Conservation (phyloP, 1,284 basidiomycete genomes). For the Apiotrichum brassicae region DNA sequence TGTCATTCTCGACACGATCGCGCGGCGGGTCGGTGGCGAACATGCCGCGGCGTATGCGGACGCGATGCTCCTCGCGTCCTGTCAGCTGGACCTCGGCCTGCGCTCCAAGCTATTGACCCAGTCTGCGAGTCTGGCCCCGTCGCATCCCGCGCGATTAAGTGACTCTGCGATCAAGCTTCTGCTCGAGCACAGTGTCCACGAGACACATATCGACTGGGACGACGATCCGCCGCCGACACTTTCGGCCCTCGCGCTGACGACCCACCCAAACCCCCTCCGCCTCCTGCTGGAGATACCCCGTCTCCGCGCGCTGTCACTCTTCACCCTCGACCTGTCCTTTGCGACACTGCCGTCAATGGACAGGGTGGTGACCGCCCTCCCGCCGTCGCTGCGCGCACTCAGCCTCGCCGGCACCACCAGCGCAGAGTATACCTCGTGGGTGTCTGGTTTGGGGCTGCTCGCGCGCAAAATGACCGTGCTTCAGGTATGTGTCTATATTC, state of each 20-base stretch:
- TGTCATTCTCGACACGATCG: constrained; percentile 24
- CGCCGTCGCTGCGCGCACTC: constrained; percentile 23
- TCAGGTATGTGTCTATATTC: constrained; percentile 17
- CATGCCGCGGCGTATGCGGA: constrained; percentile 15
- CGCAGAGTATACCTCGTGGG: constrained; percentile 11
- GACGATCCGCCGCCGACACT: constrained; percentile 10
- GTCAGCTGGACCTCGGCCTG: constrained; percentile 28
- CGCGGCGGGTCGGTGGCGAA: constrained; percentile 15
- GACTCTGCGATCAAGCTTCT: no score
- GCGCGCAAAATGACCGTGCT: constrained; percentile 31
- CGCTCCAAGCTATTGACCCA: no score
- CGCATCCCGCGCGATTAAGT: no score
- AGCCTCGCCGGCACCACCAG: constrained; percentile 22
- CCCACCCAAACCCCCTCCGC: constrained; percentile 23
- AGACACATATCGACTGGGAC: constrained; percentile 20
- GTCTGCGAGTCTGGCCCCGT: no score
- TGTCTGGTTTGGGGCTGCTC: constrained; percentile 16
- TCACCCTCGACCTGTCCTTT: constrained; percentile 33
- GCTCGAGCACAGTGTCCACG: no score
- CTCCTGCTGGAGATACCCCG: constrained; percentile 22
- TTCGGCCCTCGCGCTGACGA: constrained; percentile 24
- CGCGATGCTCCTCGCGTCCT: constrained; percentile 25
- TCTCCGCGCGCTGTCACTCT: constrained; percentile 6
- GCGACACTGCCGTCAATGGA: constrained; percentile 21
- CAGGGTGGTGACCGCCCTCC: constrained; percentile 22